These are phyloP conservation scores for Prunus salicina DNA, from an alignment of 306 rosid species.

Conservation along the genomic window DNA sequence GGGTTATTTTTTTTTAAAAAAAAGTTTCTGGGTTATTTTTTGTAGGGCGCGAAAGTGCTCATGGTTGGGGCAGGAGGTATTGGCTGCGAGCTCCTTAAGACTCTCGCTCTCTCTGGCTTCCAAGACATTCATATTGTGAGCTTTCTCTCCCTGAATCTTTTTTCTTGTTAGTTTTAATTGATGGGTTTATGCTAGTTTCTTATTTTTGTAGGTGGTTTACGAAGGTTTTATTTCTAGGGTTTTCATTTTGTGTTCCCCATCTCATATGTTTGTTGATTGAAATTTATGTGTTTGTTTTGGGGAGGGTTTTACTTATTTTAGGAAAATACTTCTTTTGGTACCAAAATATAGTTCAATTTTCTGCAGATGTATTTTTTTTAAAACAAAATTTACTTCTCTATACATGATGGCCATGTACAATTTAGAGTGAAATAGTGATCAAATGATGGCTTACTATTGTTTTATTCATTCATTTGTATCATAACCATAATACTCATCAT, in stretches of 20 bases:
- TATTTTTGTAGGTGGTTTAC: neutral
- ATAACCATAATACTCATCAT: no score
- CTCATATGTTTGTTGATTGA: constrained; percentile 4
- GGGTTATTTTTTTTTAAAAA: neutral
- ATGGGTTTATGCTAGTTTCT: neutral
- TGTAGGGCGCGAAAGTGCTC: constrained; percentile 82
- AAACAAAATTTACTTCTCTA: no score
- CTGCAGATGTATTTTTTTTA: neutral
- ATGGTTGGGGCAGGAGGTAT: constrained; percentile 99
- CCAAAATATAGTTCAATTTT: neutral
- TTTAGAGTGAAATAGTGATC: neutral
- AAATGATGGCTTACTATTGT: neutral
- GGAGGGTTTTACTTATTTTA: neutral
- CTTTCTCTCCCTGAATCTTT: neutral
- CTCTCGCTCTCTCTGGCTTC: constrained; percentile 95
- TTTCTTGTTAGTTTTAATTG: no score
- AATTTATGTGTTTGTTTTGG: neutral
- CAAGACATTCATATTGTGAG: constrained; percentile 90
- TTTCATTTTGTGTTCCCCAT: constrained; percentile 5
- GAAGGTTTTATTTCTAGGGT: constrained; percentile 17
- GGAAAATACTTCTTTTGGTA: neutral
- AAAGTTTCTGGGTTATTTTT: neutral
- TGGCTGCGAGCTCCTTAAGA: constrained; percentile 97
- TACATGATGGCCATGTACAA: neutral
- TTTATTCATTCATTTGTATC: neutral